These are phyloP conservation scores for Paracamarosporium sp. DNA, from an alignment of 2,329 filamentous ascomycete species.

Conservation along the genomic window DNA sequence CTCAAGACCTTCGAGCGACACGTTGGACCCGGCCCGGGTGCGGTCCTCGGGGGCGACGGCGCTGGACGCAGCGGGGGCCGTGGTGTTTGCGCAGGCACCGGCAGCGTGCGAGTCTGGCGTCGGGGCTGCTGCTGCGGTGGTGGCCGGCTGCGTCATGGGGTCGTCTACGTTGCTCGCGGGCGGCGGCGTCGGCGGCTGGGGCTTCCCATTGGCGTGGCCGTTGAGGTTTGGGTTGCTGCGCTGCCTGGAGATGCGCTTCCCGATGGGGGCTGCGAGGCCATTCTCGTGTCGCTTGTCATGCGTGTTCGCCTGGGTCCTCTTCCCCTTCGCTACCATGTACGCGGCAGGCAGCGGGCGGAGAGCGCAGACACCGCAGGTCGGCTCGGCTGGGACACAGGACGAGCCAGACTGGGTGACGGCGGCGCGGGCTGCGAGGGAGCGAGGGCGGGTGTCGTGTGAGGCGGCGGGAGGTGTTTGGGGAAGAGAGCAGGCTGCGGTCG, in stretches of 20 bases:
- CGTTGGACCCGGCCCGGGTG: slow-evolving; percentile 51
- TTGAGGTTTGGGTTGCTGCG: slow-evolving; percentile 55
- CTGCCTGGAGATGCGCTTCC: slow-evolving; percentile 67
- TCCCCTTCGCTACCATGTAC: slow-evolving; percentile 58
- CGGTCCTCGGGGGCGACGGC: slow-evolving; percentile 30
- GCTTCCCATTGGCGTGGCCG: slow-evolving; percentile 51
- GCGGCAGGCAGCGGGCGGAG: slow-evolving; percentile 33
- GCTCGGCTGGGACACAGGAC: slow-evolving; percentile 52
- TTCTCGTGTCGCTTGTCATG: slow-evolving; percentile 76
- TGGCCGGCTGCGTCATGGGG: slow-evolving; percentile 43
- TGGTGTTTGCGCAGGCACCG: slow-evolving; percentile 17
- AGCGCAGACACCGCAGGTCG: slow-evolving; percentile 45
- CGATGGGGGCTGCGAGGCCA: slow-evolving; percentile 76
- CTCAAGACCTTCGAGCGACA: slow-evolving; percentile 50
- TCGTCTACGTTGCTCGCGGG: slow-evolving; percentile 48
- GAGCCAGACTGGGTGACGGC: slow-evolving; percentile 52
- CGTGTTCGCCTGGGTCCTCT: slow-evolving; percentile 53
- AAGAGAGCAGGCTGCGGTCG: slow-evolving; percentile 1
- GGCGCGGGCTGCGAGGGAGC: slow-evolving; percentile 36
- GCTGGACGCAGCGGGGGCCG: slow-evolving; percentile 16
- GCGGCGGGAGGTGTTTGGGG: slow-evolving; percentile 16
- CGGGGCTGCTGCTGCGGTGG: slow-evolving; percentile 17
- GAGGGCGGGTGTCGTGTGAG: slow-evolving; percentile 19
- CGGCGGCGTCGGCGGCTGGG: slow-evolving; percentile 46
- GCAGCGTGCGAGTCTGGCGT: neutral